Evolutionary conservation across 129 eudicot species (phyloP).

Genomic region (Flaveria robusta): DNA sequence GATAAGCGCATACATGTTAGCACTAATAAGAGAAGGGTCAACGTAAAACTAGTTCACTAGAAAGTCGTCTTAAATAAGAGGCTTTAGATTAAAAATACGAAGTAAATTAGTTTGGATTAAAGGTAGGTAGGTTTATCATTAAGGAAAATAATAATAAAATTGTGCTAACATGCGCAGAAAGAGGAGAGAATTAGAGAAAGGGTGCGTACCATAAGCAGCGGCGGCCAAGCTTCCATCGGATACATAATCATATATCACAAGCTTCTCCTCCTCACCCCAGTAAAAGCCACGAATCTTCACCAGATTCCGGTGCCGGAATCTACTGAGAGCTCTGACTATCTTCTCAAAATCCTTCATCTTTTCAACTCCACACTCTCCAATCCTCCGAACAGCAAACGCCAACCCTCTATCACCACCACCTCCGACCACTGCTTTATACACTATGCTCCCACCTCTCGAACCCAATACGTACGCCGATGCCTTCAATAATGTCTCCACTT

Average conservation of each 20-base stretch:
- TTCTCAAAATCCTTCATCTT: conserved; percentile 67
- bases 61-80: not conserved
- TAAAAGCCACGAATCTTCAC: conserved; percentile 75
- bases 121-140: too few species aligned
- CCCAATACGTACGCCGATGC: conserved; percentile 87
- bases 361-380: conserved; percentile 59
- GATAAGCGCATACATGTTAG: not conserved
- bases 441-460: conserved; percentile 69
- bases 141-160: too few species aligned
- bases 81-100: too few species aligned
- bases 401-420: conserved; percentile 61
- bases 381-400: conserved; percentile 76
- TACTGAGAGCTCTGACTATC: conserved; percentile 57
- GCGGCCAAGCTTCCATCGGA: conserved; percentile 80
- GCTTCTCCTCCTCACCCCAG: conserved; percentile 90
- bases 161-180: conserved; percentile 14
- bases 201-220: conserved; percentile 56
- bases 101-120: too few species aligned
- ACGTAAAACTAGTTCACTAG: too few species aligned
- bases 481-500: conserved; percentile 67
- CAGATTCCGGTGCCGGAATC: conserved; percentile 68
- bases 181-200: not conserved
- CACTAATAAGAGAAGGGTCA: not conserved
- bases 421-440: conserved; percentile 80
- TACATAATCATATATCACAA: conserved; percentile 68